Evolutionary conservation across 768 basidiomycete genomes (phyloP), one percentile per base, ranked within the genome.

Genomic region (Dendrothele bispora): DNA sequence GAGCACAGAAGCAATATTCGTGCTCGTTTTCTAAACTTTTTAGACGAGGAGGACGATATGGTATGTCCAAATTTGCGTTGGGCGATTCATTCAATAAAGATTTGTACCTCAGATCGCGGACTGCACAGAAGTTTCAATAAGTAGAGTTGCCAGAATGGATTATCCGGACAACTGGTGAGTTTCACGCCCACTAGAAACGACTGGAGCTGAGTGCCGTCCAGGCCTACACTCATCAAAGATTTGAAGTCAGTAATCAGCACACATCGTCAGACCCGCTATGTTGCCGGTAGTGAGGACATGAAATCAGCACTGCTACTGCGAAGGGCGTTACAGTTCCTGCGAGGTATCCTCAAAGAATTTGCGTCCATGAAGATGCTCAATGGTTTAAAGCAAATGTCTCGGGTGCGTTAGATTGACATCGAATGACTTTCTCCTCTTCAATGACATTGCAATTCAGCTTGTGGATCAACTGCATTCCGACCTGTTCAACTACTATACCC

Each of bases 31-130:
- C 61, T 91, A 43, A 58, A 72, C 5, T 83, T 94, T 50, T 61
- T 95, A 25, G 79, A 89, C 53, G 92, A 94, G 59, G 67, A 74
- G 27, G 91, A 95, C 58, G 86, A 88, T 46, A 81, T 81, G 26
- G 92, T 89, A 52, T 55, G 73, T 56, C 4, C n/a, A 41, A n/a
- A 26, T 29, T 39, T 4, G 28, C 36, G n/a, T 10, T 20, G 17
- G 11, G 10, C 30, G 4, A 22, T 43, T 32, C 28, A 25, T 46
- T 30, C 3, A 43, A 36, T 46, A 20, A 26, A 42, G 49, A 28
- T 15, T 15, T 22, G 25, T n/a, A 11, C 26, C 35, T n/a, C 30
- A 92, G 92, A 86, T 95, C 49, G 81, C 88, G 15, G 77, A 86
- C 47, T 89, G 82, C 59, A 90, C 93, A 51, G 78, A 88, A 52